Evolutionary conservation across 306 rosid species (phyloP).

Genomic region (Cicer pinnatifidum): DNA sequence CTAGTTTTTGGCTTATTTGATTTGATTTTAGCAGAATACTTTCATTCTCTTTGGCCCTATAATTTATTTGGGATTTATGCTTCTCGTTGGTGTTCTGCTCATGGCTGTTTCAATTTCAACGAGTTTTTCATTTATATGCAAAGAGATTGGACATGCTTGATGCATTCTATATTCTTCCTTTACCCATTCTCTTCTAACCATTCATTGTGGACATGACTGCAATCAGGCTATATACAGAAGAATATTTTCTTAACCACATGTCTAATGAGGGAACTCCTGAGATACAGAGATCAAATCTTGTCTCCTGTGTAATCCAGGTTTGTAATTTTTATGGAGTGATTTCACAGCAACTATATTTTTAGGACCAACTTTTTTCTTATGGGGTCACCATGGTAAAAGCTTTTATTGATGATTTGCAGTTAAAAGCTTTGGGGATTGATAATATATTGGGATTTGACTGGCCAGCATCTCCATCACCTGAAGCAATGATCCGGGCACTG

Average conservation of each 20-base stretch:
- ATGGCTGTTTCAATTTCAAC: neutral
- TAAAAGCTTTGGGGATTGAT: slow-evolving; percentile 93
- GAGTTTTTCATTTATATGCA: neutral
- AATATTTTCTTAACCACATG: slow-evolving; percentile 80
- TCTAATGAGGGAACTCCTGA: slow-evolving; percentile 86
- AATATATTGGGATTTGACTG: slow-evolving; percentile 94
- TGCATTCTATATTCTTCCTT: neutral
- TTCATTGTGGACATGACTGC: slow-evolving; percentile 37
- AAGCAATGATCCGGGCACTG: slow-evolving; percentile 91
- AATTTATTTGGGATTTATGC: neutral
- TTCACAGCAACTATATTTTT: slow-evolving; percentile 1
- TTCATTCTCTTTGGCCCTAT: neutral
- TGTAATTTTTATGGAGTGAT: slow-evolving; percentile 34
- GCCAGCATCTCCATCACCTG: slow-evolving; percentile 97
- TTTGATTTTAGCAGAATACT: slow-evolving; percentile 8
- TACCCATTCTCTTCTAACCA: slow-evolving; percentile 13
- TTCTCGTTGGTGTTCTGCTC: slow-evolving; percentile 1
- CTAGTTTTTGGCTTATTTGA: slow-evolving; percentile 16
- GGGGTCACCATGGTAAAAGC: neutral
- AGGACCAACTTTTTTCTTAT: slow-evolving; percentile 2
- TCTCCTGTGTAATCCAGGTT: slow-evolving; percentile 89
- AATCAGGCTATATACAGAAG: slow-evolving; percentile 89
- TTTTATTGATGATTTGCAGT: slow-evolving; percentile 56
- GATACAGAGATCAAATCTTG: slow-evolving; percentile 94
- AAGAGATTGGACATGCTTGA: neutral